Base-by-base conservation (phyloP, 106 monocot species). In the Chionographis japonica region DNA sequence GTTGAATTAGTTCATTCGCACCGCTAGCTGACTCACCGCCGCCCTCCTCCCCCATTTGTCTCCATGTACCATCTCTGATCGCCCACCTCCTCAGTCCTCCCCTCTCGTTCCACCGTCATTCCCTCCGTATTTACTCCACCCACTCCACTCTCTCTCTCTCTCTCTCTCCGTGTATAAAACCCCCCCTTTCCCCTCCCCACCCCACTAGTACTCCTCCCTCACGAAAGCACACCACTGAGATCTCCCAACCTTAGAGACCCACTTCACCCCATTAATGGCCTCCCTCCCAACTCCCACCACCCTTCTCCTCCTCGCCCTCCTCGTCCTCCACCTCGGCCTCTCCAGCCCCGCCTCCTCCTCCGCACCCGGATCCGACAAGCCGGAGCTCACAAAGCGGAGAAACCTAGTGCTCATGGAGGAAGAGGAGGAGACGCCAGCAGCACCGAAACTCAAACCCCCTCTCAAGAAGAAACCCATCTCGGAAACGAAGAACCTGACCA, bases 401-500 rank as follows among this genome's bases (percentile, higher is more conserved):
- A 63, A 14, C 36, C 35, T 70, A 2, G 2, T n/a, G 4, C 57
- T 60, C 6, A 9, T 13, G 13, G 69, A 72, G 1, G 58, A 64
- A 4, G 74, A 74, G 2, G 43, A 65, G 4, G 37, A 36, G 15
- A 6, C 54, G 12, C 35, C 46, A 36, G 43, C 56, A 18, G 49
- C 38, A 14, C 42, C 27, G 27, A 27, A 27, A 27, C 27, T 71
- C 17, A 54, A 66, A 38, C 41, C 52, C 4, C 52, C 75, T 60
- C 38, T 61, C 15, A 72, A 68, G 67, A 84, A 79, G 56, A 71
- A 79, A 52, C 49, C 69, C 27, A 56, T 53, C 54, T 69, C 50
- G 7, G 76, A 72, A 55, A 49, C 51, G 54, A 69, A 77, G 16
- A 73, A 83, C 69, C 75, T 77, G 66, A 70, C 74, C 76, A 84